Evolutionary conservation across 2,329 filamentous ascomycete genomes (phyloP).

Genomic region (Penicillium brasilianum): DNA sequence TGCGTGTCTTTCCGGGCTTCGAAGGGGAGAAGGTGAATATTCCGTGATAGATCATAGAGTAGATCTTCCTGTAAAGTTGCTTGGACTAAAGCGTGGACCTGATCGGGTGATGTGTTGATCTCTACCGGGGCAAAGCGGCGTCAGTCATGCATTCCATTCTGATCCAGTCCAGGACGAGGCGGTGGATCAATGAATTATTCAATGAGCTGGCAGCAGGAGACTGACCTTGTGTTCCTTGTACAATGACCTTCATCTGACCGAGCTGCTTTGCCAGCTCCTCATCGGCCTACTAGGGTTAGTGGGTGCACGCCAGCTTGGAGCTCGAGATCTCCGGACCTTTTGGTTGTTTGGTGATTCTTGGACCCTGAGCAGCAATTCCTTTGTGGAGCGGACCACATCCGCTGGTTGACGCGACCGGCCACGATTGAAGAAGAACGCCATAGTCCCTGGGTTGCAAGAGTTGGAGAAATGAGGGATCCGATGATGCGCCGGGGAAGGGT

Average conservation of each 20-base stretch:
- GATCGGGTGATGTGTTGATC: slow-evolving; percentile 81
- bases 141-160: slow-evolving; percentile 20
- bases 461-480: slow-evolving; percentile 19
- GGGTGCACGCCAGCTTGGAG: slow-evolving; percentile 57
- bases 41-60: slow-evolving; percentile 79
- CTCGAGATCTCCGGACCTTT: slow-evolving; percentile 55
- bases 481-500: slow-evolving; percentile 12
- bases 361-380: slow-evolving; percentile 66
- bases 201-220: neutral
- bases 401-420: slow-evolving; percentile 65
- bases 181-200: neutral
- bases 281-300: slow-evolving; percentile 68
- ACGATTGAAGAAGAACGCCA: slow-evolving; percentile 73
- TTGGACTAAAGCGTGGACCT: slow-evolving; percentile 83
- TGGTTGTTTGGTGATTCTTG: slow-evolving; percentile 61
- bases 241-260: slow-evolving; percentile 85
- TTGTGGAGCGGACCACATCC: slow-evolving; percentile 67
- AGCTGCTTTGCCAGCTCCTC: slow-evolving; percentile 88
- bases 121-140: slow-evolving; percentile 59
- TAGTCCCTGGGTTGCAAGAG: slow-evolving; percentile 40
- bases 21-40: slow-evolving; percentile 86
- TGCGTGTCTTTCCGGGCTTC: slow-evolving; percentile 96
- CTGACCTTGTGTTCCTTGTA: slow-evolving; percentile 89
- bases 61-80: slow-evolving; percentile 88
- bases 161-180: slow-evolving; percentile 5